Evolutionary conservation across 2,329 filamentous ascomycete genomes (phyloP), one percentile per base, ranked within the genome.

Genomic region (Cadophora gregata): DNA sequence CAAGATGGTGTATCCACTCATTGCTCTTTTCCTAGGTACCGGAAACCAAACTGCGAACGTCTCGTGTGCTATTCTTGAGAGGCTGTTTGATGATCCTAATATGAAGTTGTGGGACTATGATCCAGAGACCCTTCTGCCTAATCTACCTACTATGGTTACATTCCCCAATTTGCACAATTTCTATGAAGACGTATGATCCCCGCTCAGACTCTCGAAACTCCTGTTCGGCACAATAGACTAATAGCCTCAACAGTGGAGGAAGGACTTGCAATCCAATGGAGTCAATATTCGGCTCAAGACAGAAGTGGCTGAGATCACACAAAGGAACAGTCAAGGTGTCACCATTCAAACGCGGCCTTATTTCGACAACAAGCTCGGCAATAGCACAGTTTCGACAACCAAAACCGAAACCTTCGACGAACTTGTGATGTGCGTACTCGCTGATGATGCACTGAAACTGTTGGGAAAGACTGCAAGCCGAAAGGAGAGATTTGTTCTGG

Each of bases 41-140:
- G 73, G 90, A 1, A 93, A 93, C 71, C 88, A 91, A 72, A 90
- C 90, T 0, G 86, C 90, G 0, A 87, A 92, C 69, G 90, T 93
- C 0, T 87, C 90, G 0, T 86, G 84, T 50, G 88, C 90, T 27
- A 88, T 93, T 38, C 80, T 93, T 4, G 86, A 89, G 74, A 79
- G 86, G 4, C 76, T 89, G 0, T 88, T 87, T 60, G 80, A 86
- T 65, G 84, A 86, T 64, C 84, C 85, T 0, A 85, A 85, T 63
- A 85, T 86, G 81, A 84, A 84, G 67, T 79, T 89, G 9, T 89
- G 86, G 86, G 79, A 85, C 31, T 88, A 87, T 69, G 85, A 88
- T 60, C 73, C 80, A 0, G 81, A 85, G 55, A 86, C 82, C 0
- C 77, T 88, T 3, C 75, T 87, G 1, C 83, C 82, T 0, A 90